Percentiles rank a stretch among this genome's conserved stretches.
Conservation (phyloP, 2,329 filamentous ascomycete species). For the Chaetomium olivaceum region DNA sequence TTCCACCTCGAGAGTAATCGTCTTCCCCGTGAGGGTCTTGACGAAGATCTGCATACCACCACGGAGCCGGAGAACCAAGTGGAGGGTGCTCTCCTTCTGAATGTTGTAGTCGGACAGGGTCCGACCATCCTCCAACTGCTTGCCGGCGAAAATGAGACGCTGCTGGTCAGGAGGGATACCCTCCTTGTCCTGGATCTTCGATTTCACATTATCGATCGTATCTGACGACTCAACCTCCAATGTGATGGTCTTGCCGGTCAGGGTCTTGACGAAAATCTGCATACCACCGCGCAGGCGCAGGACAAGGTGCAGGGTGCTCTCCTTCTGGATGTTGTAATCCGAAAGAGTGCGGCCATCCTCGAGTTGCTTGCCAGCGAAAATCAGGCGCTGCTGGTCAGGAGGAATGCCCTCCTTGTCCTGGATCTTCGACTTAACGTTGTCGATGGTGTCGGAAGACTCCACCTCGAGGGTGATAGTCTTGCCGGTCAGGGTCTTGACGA, state of each 20-base stretch:
- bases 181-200: constrained; percentile 91
- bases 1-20: constrained; percentile 89
- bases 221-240: constrained; percentile 86
- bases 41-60: constrained; percentile 90
- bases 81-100: constrained; percentile 83
- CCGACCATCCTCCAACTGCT: constrained; percentile 89
- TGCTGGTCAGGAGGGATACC: constrained; percentile 95
- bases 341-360: constrained; percentile 89
- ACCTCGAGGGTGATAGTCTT: constrained; percentile 95
- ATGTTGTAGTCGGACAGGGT: constrained; percentile 96
- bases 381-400: constrained; percentile 92
- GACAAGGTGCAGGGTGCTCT: constrained; percentile 81
- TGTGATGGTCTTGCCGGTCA: constrained; percentile 93
- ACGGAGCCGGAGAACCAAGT: constrained; percentile 78
- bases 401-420: constrained; percentile 98
- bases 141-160: constrained; percentile 89
- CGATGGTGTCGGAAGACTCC: constrained; percentile 86
- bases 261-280: constrained; percentile 85
- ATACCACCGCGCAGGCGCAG: constrained; percentile 87
- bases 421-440: constrained; percentile 96
- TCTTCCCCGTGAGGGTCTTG: constrained; percentile 88
- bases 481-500: constrained; percentile 84
- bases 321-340: constrained; percentile 97
- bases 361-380: constrained; percentile 94
- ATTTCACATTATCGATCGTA: constrained; percentile 93